phyloP scores from a whole-genome alignment of 1,284 basidiomycete species.

The Trametes pubescens region DNA sequence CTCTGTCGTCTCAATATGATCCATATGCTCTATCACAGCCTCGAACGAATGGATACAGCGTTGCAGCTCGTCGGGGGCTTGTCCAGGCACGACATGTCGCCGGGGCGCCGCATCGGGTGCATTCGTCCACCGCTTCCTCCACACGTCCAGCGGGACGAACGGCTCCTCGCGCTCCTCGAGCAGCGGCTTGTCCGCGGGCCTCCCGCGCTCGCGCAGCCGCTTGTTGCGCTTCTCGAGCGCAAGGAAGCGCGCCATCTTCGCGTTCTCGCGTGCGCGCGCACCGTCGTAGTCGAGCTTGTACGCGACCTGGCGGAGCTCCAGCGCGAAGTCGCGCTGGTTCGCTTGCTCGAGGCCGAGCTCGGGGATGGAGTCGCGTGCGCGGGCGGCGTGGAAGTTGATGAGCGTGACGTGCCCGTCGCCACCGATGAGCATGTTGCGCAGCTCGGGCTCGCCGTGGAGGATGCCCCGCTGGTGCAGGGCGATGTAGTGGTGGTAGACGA shows the following conservation, averaged over 20 bases:
- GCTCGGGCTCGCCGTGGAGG: constrained; percentile 34
- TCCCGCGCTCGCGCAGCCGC: neutral
- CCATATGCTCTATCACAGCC: constrained; percentile 19
- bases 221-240: constrained; percentile 19
- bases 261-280: constrained; percentile 36
- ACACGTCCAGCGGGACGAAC: constrained; percentile 43
- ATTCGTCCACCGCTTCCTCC: constrained; percentile 46
- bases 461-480: constrained; percentile 34
- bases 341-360: constrained; percentile 49
- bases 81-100: constrained; percentile 50
- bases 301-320: constrained; percentile 64
- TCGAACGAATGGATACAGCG: constrained; percentile 35
- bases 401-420: constrained; percentile 63
- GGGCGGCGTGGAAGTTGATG: constrained; percentile 62
- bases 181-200: neutral
- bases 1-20: constrained; percentile 20
- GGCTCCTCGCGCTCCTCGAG: constrained; percentile 40
- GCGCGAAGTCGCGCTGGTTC: constrained; percentile 50
- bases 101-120: constrained; percentile 42
- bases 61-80: constrained; percentile 40
- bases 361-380: constrained; percentile 47
- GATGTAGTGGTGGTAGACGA: constrained; percentile 29
- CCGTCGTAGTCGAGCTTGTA: constrained; percentile 54
- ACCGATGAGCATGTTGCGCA: constrained; percentile 58
- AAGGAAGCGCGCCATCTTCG: constrained; percentile 26